Conservation (phyloP, 495 filamentous ascomycete species). For the Recurvomyces mirabilis region DNA sequence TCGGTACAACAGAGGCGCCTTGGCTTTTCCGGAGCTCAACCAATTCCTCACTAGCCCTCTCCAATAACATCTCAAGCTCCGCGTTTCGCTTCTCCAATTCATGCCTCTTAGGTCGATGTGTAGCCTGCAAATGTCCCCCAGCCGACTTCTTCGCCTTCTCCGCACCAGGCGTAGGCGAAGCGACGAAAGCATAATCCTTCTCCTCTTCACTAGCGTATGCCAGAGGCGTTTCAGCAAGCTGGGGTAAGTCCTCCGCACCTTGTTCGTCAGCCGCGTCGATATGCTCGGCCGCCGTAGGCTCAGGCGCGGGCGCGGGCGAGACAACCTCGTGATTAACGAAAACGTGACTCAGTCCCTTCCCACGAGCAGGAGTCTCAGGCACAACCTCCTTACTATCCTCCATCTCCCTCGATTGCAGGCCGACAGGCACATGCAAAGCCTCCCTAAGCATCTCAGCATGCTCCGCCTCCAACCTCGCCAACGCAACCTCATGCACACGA, state of each 20-base stretch:
- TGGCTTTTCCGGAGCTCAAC: background rate
- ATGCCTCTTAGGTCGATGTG: background rate
- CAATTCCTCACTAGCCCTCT: conserved; percentile 2
- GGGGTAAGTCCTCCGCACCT: background rate
- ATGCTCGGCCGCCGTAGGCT: background rate
- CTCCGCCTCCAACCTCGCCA: conserved; percentile 4
- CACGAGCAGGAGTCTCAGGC: conserved; percentile 1
- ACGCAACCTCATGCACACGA: conserved; percentile 1
- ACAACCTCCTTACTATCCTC: background rate
- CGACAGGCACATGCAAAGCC: background rate
- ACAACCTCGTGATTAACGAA: conserved; percentile 7
- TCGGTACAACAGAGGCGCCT: too few species aligned
- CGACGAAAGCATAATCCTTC: background rate
- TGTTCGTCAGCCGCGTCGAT: background rate
- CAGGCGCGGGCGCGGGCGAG: too few species aligned
- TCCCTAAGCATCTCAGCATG: conserved; percentile 1
- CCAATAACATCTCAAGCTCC: background rate
- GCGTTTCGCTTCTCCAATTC: conserved; percentile 1
- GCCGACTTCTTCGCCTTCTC: background rate
- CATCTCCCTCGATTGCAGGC: background rate
- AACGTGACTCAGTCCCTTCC: conserved; percentile 4
- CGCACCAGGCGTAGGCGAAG: background rate
- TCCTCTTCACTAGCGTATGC: conserved; percentile 14
- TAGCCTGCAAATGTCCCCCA: too few species aligned
- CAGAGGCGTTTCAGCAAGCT: conserved; percentile 10